Base-by-base conservation (phyloP, 2,329 filamentous ascomycete genomes). In the Monosporascus sp. region DNA sequence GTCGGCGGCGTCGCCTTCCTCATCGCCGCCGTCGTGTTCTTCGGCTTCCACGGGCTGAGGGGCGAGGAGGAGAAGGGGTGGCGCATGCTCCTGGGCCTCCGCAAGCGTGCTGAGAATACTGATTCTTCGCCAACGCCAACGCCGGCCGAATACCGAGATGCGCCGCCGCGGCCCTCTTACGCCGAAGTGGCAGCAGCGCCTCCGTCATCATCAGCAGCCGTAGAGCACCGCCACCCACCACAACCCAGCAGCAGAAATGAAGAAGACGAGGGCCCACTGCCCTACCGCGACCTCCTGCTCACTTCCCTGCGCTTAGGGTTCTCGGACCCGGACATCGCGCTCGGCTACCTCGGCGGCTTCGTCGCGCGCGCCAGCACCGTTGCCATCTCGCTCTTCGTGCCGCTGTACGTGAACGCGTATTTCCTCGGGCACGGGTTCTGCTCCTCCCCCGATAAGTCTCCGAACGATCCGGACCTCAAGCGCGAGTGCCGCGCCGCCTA, bases 301-400 rank as follows among this genome's bases (percentile, higher is more conserved):
- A 75, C 84, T 57, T 80, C 88, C 37, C 68, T 92, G 62, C 61
- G 83, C 7, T 79, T 96, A 11, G 92, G 88, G 15, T 83, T 90
- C 62, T 83, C 60, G 8, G 89, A 95, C 66, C 78, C 84, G 9
- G 82, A 88, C 61, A 96, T 99, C 57, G 86, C 85, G 18, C 79
- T 97, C 0, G 93, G 89, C 27, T 99, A 97, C 65, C 75, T 97
- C 0, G 94, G 93, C 57, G 94, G 94, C 1, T 97, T 97, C 64
- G 93, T 99, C 2, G 93, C 92, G 9, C 85, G 94, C 52, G 92
- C 94, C 7, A 97, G 92, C 1, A 96, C 91, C 0, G 94, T 99
- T 5, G 93, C 89, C 50, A 96, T 99, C 59, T 95, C 90, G 1
- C 81, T 97, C 6, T 99, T 97, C 72, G 88, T 99, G 51, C 94